A percentile compares a stretch with the other conserved stretches of the same genome.
These are phyloP conservation scores for Lagenidium giganteum DNA, from an alignment of 352 stramenopile species.

Conservation along the genomic window DNA sequence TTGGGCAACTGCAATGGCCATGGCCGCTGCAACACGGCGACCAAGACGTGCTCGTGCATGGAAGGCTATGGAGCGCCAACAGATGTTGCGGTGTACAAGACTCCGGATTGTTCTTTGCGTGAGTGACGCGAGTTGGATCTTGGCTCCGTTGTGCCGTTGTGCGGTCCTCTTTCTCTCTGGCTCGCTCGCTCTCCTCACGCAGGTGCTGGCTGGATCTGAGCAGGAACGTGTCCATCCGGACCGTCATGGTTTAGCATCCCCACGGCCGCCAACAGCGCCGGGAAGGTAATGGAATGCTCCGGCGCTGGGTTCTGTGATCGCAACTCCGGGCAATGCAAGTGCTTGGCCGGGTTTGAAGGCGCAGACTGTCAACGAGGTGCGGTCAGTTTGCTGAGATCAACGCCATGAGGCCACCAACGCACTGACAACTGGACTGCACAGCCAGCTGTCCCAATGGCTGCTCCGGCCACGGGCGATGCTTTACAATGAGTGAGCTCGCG, in stretches of 20 bases:
- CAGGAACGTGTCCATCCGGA: slow-evolving; percentile 63
- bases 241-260: slow-evolving; percentile 60
- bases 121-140: too few species aligned
- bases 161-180: too few species aligned
- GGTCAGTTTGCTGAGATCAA: not conserved
- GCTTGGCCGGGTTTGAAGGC: slow-evolving; percentile 63
- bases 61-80: slow-evolving; percentile 81
- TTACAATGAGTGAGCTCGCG: slow-evolving; percentile 65
- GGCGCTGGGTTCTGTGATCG: slow-evolving; percentile 58
- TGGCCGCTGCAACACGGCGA: slow-evolving; percentile 76
- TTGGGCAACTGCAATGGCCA: slow-evolving; percentile 88
- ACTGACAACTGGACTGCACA: slow-evolving; percentile 11
- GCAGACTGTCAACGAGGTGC: slow-evolving; percentile 64
- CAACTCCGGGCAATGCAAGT: slow-evolving; percentile 49
- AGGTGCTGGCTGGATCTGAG: too few species aligned
- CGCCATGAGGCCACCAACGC: too few species aligned
- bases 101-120: slow-evolving; percentile 82
- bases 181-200: too few species aligned
- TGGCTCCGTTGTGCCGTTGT: too few species aligned
- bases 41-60: slow-evolving; percentile 84
- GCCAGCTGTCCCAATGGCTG: slow-evolving; percentile 48
- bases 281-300: slow-evolving; percentile 53
- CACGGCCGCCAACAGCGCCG: slow-evolving; percentile 27
- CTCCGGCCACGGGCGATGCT: slow-evolving; percentile 65
- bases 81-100: slow-evolving; percentile 74